phyloP scores from a whole-genome alignment of 140 eudicot species.

The Ambrosia hybrid region DNA sequence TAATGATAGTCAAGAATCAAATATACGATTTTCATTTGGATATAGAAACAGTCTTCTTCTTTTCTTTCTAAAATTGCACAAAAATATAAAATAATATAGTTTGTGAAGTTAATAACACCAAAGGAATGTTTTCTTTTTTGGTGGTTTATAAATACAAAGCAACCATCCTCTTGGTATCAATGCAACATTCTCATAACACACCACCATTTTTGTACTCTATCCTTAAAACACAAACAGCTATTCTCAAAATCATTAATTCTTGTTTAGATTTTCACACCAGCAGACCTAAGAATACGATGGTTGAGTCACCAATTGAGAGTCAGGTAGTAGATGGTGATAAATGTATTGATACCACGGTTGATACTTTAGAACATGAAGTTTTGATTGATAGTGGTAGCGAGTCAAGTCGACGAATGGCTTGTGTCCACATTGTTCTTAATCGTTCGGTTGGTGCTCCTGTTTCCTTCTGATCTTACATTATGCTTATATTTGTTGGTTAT shows the following conservation, averaged over 20 bases:
- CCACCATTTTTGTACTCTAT: conserved; percentile 7
- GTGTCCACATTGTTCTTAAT: conserved; percentile 52
- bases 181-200: not conserved
- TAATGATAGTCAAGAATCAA: conserved; percentile 15
- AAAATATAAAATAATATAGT: not conserved
- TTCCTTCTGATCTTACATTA: not conserved
- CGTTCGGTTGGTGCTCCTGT: conserved; percentile 43
- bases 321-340: conserved; percentile 19
- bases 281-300: conserved; percentile 11
- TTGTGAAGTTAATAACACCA: not conserved
- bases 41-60: not conserved
- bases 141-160: conserved; percentile 23
- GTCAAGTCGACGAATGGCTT: conserved; percentile 14
- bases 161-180: conserved; percentile 3
- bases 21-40: not conserved
- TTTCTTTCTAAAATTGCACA: not conserved
- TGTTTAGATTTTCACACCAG: not conserved
- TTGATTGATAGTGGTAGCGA: conserved; percentile 1
- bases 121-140: conserved; percentile 14
- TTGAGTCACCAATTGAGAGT: not conserved
- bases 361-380: conserved; percentile 29
- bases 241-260: not conserved
- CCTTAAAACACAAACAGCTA: not conserved
- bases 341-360: not conserved
- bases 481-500: not conserved